phyloP scores from a whole-genome alignment of 2,329 filamentous ascomycete species.

The Daldinia eschscholtzii region DNA sequence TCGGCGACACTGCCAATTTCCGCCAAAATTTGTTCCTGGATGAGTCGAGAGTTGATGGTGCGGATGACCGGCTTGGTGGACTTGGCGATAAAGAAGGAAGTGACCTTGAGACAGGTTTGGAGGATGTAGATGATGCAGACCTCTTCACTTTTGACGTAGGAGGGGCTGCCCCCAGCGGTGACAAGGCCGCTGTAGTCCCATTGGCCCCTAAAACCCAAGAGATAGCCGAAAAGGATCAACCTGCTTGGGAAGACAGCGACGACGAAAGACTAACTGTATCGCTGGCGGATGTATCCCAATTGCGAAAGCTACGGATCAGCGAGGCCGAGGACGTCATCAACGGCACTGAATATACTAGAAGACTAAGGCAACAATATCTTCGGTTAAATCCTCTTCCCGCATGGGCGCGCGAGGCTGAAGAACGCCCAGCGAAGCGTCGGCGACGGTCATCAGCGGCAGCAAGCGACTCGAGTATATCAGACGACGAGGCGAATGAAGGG shows the following conservation, averaged over 20 bases:
- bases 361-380: slow-evolving; percentile 83
- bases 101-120: slow-evolving; percentile 64
- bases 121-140: slow-evolving; percentile 80
- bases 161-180: slow-evolving; percentile 57
- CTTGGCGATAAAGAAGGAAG: slow-evolving; percentile 58
- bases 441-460: slow-evolving; percentile 64
- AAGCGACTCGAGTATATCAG: slow-evolving; percentile 50
- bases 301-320: slow-evolving; percentile 85
- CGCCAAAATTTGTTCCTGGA: slow-evolving; percentile 75
- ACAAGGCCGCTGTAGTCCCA: slow-evolving; percentile 47
- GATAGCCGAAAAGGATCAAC: slow-evolving; percentile 55
- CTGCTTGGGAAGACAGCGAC: slow-evolving; percentile 94
- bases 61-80: slow-evolving; percentile 49
- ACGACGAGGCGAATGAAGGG: slow-evolving; percentile 43
- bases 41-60: slow-evolving; percentile 55
- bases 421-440: slow-evolving; percentile 64
- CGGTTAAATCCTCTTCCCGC: slow-evolving; percentile 70
- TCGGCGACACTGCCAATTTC: slow-evolving; percentile 89
- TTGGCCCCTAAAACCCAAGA: slow-evolving; percentile 45
- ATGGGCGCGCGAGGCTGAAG: slow-evolving; percentile 68
- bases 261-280: slow-evolving; percentile 90
- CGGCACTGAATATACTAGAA: slow-evolving; percentile 85
- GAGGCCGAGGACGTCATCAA: slow-evolving; percentile 88
- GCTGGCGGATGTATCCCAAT: slow-evolving; percentile 77
- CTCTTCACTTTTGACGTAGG: slow-evolving; percentile 87